Conservation (phyloP, 2,329 filamentous ascomycete species). For the Fusarium duplospermum region DNA sequence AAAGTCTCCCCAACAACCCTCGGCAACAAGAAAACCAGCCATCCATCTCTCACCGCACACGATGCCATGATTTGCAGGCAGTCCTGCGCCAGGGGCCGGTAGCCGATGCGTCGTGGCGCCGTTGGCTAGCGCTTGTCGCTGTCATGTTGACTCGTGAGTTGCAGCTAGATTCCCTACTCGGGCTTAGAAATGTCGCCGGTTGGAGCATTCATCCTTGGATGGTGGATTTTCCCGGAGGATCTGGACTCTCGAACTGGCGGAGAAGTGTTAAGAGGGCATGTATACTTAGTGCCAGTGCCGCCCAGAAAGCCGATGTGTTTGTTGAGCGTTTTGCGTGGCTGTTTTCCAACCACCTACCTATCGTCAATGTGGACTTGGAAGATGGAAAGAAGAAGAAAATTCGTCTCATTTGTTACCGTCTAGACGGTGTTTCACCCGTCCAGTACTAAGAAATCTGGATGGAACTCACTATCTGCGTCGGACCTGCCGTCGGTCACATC, state of each 20-base stretch:
- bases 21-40: conserved; percentile 1
- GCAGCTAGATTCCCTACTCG: conserved; percentile 6
- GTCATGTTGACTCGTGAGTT: conserved; percentile 11
- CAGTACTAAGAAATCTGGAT: background rate
- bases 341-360: background rate
- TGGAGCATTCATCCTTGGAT: background rate
- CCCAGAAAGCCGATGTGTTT: conserved; percentile 13
- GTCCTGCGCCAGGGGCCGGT: conserved; percentile 12
- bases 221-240: conserved; percentile 6
- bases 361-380: background rate
- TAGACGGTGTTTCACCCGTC: background rate
- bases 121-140: conserved; percentile 20
- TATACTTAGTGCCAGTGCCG: background rate
- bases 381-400: background rate
- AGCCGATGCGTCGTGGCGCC: conserved; percentile 34
- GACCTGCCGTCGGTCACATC: conserved; percentile 24
- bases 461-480: conserved; percentile 19
- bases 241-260: conserved; percentile 21
- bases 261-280: conserved; percentile 6
- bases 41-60: conserved; percentile 17
- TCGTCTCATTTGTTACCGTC: background rate
- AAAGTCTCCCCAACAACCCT: conserved; percentile 16
- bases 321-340: conserved; percentile 10
- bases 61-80: background rate
- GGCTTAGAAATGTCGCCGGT: conserved; percentile 9